These are phyloP conservation scores for Trichomonas vaginalis DNA, from an alignment of 208 protist species.

Conservation along the genomic window DNA sequence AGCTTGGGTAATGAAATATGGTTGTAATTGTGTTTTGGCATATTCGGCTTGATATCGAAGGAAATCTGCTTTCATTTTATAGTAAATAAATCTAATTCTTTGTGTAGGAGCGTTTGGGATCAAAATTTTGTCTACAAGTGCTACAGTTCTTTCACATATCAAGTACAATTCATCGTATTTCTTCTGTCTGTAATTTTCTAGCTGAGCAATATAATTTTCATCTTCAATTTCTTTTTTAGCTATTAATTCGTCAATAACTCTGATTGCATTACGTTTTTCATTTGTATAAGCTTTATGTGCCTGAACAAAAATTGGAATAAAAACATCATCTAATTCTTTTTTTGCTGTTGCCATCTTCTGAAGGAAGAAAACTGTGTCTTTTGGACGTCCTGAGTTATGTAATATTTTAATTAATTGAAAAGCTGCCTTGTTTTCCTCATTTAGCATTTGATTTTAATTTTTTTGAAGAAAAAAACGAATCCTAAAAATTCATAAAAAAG, in stretches of 20 bases:
- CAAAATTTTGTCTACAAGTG: not conserved
- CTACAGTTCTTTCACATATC: not conserved
- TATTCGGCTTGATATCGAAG: not conserved
- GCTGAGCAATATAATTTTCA: not conserved
- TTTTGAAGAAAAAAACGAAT: too few species aligned
- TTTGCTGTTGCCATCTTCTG: not conserved
- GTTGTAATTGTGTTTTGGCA: not conserved
- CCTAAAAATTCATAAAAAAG: too few species aligned
- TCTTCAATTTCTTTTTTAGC: not conserved
- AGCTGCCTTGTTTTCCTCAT: not conserved
- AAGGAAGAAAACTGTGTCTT: not conserved
- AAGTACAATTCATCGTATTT: not conserved
- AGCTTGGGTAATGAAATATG: conserved; percentile 9
- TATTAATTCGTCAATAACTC: not conserved
- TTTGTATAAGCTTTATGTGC: not conserved
- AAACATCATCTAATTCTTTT: not conserved
- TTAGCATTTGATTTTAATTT: not conserved
- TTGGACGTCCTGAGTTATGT: not conserved
- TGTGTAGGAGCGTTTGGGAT: not conserved
- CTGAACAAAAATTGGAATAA: not conserved
- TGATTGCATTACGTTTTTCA: not conserved
- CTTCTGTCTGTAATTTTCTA: not conserved
- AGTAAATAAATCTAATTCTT: not conserved
- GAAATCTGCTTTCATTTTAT: not conserved
- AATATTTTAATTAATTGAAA: not conserved